A percentile compares a stretch with the other conserved stretches of the same genome.
These are phyloP conservation scores for Chlorella sorokiniana DNA, from an alignment of 139 green algal species.

Conservation along the genomic window DNA sequence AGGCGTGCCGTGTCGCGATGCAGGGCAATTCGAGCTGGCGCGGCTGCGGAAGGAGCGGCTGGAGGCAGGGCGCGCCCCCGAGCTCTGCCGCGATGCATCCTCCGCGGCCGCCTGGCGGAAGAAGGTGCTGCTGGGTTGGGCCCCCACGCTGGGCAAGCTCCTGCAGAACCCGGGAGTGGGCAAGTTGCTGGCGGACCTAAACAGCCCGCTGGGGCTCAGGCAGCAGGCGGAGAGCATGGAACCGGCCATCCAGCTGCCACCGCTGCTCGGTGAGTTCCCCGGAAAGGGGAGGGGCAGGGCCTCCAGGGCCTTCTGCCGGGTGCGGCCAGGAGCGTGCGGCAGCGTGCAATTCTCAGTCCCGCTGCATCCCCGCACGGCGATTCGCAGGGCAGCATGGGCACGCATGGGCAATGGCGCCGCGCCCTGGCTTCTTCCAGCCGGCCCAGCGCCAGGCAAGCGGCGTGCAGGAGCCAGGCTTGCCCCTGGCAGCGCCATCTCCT, in stretches of 20 bases:
- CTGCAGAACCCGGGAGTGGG: background rate
- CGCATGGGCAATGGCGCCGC: too few relatives aligned
- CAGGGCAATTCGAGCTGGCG: background rate
- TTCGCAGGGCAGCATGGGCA: too few relatives aligned
- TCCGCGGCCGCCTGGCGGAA: slow-evolving; percentile 9
- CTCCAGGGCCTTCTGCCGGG: too few relatives aligned
- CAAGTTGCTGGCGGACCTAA: background rate
- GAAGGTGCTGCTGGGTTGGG: slow-evolving; percentile 11
- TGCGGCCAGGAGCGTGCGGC: too few relatives aligned
- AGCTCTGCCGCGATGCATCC: background rate
- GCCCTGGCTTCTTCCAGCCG: too few relatives aligned
- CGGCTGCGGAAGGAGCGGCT: background rate
- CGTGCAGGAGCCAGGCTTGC: too few relatives aligned
- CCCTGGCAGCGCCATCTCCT: too few relatives aligned
- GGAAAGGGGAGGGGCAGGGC: too few relatives aligned
- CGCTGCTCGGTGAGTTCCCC: background rate
- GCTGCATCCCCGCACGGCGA: too few relatives aligned
- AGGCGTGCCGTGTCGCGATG: background rate
- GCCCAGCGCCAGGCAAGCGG: too few relatives aligned
- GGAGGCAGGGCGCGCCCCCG: background rate
- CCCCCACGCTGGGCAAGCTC: background rate
- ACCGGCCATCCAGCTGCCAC: background rate
- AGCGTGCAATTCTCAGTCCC: too few relatives aligned
- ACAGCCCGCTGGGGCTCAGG: background rate
- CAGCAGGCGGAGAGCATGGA: background rate